Conservation (phyloP, 306 rosid species). For the Canavalia ensiformis region DNA sequence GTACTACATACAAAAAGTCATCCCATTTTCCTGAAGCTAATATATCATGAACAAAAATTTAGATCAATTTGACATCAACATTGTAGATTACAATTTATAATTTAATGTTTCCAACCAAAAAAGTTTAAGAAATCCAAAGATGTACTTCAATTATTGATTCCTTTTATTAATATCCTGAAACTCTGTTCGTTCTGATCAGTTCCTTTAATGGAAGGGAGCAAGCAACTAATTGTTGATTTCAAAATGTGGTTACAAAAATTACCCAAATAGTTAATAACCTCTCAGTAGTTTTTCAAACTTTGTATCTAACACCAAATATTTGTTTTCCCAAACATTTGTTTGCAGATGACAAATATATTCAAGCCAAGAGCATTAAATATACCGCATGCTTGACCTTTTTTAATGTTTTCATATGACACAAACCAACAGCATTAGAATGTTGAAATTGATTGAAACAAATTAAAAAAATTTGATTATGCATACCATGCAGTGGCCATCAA, state of each 20-base stretch:
- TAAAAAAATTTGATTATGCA: conserved; percentile 33
- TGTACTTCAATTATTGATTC: neutral
- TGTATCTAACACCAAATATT: neutral
- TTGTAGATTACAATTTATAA: neutral
- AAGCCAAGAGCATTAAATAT: conserved; percentile 21
- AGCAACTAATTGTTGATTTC: conserved; percentile 11
- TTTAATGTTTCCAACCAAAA: neutral
- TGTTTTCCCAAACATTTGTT: neutral
- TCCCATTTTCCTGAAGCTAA: neutral
- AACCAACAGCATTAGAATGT: conserved; percentile 36
- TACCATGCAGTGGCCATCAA: conserved; percentile 97
- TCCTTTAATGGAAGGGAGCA: neutral
- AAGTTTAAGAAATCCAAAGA: neutral
- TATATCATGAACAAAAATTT: neutral
- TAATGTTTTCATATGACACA: conserved; percentile 14
- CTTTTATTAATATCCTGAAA: neutral
- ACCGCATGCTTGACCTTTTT: neutral
- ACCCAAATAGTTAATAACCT: conserved; percentile 25
- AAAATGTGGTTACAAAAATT: conserved; percentile 1
- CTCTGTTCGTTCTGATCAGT: conserved; percentile 1
- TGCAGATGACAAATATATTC: neutral
- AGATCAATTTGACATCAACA: neutral
- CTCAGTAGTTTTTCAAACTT: conserved; percentile 1
- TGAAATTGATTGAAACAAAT: conserved; percentile 20
- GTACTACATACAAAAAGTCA: neutral